These are phyloP conservation scores for Penicillium hordei DNA, from an alignment of 2,329 filamentous ascomycete genomes.

Conservation along the genomic window DNA sequence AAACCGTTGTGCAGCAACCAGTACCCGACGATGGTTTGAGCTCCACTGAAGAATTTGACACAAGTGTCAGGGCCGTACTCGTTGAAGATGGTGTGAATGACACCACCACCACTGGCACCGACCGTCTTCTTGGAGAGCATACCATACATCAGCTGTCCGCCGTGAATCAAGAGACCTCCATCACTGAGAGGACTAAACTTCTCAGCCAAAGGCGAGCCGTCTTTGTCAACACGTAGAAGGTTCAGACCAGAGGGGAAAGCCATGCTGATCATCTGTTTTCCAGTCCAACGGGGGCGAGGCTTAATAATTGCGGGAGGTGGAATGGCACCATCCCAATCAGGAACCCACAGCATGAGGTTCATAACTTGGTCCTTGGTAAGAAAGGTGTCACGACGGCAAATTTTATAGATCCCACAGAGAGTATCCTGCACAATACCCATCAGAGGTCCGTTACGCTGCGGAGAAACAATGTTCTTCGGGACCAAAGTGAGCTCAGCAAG, in stretches of 20 bases:
- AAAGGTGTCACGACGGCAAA: conserved; percentile 90
- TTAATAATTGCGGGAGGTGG: conserved; percentile 92
- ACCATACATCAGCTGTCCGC: conserved; percentile 86
- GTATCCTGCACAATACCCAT: conserved; percentile 99
- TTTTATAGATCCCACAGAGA: conserved; percentile 93
- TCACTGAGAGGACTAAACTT: conserved; percentile 67
- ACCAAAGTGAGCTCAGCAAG: conserved; percentile 94
- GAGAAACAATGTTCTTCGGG: conserved; percentile 97
- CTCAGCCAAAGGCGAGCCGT: conserved; percentile 55
- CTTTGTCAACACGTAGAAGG: conserved; percentile 64
- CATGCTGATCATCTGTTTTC: conserved; percentile 96
- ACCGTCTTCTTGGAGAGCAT: conserved; percentile 91
- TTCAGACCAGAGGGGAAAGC: conserved; percentile 86
- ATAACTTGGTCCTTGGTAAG: conserved; percentile 87
- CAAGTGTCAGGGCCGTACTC: conserved; percentile 83
- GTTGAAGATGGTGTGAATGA: conserved; percentile 95
- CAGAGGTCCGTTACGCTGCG: conserved; percentile 90
- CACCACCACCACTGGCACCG: conserved; percentile 83
- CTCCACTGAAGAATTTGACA: conserved; percentile 93
- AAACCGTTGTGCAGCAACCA: conserved; percentile 96
- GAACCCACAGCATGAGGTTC: conserved; percentile 97
- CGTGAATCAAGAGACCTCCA: conserved; percentile 76
- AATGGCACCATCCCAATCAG: conserved; percentile 94
- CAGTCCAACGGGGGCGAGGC: conserved; percentile 90
- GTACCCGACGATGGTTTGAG: conserved; percentile 92